Conservation (phyloP, 192 early-diverging fungal genomes). For the Coemansia sp. region DNA sequence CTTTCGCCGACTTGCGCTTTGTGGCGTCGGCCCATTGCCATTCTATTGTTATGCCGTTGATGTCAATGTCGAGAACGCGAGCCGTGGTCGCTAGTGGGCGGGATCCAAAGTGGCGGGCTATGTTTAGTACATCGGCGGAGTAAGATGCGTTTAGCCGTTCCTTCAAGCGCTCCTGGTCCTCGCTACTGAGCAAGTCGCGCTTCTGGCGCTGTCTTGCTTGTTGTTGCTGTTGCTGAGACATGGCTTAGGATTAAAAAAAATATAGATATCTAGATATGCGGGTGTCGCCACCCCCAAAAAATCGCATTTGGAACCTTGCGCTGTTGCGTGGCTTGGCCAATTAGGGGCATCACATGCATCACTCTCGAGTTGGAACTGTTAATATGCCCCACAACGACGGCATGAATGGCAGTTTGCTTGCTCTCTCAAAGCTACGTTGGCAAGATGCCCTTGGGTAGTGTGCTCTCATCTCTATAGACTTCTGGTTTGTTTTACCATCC, state of each 20-base stretch:
- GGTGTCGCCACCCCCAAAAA: no score
- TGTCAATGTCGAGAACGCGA: slow-evolving; percentile 24
- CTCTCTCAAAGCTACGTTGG: no score
- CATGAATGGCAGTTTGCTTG: no score
- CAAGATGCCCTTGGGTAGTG: no score
- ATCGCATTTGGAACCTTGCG: not conserved
- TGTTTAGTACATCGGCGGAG: slow-evolving; percentile 12
- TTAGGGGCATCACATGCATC: no score
- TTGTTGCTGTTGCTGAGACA: not conserved
- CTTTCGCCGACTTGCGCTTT: not conserved
- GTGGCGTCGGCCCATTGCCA: slow-evolving; percentile 23
- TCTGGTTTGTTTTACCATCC: no score
- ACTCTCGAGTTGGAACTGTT: no score
- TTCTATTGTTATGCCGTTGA: slow-evolving; percentile 26
- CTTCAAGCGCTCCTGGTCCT: slow-evolving; percentile 23
- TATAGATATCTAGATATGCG: no score
- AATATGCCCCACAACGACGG: no score
- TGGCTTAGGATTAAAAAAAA: not conserved
- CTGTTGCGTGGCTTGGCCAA: not conserved
- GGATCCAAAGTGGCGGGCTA: slow-evolving; percentile 38
- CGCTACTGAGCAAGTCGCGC: not conserved
- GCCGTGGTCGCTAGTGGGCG: slow-evolving; percentile 6
- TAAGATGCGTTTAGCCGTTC: slow-evolving; percentile 22
- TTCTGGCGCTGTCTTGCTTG: slow-evolving; percentile 12
- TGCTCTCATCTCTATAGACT: no score